phyloP scores from a whole-genome alignment of 1,284 basidiomycete genomes.

The Austroboletus novae-zelandiae region DNA sequence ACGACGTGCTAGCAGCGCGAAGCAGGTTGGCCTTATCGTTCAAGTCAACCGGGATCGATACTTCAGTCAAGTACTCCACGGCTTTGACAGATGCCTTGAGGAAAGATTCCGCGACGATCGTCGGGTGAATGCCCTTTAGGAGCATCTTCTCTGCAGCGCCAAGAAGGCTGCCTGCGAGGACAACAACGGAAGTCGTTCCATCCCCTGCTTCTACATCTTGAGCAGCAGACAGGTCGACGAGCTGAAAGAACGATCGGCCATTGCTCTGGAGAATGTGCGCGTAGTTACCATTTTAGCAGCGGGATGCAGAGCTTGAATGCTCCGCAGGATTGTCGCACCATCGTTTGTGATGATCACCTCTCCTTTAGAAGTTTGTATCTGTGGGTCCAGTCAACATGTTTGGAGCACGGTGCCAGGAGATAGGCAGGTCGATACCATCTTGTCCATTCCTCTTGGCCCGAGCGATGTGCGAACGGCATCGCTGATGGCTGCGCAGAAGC shows the following conservation, averaged over 20 bases:
- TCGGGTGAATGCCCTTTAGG: slow-evolving; percentile 96
- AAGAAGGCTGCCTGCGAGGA: slow-evolving; percentile 90
- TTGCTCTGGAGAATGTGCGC: slow-evolving; percentile 10
- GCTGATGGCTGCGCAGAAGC: slow-evolving; percentile 74
- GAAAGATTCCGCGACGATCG: slow-evolving; percentile 96
- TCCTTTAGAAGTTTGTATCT: slow-evolving; percentile 98
- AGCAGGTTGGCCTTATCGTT: slow-evolving; percentile 85
- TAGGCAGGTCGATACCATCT: slow-evolving; percentile 70
- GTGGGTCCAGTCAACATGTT: slow-evolving; percentile 15
- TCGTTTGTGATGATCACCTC: slow-evolving; percentile 99
- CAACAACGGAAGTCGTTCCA: slow-evolving; percentile 98
- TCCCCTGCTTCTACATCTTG: slow-evolving; percentile 99
- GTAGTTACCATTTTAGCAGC: slow-evolving; percentile 90
- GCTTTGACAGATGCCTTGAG: slow-evolving; percentile 89
- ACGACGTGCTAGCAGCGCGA: slow-evolving; percentile 90
- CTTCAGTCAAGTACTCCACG: slow-evolving; percentile 92
- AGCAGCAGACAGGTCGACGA: slow-evolving; percentile 96
- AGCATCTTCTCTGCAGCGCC: slow-evolving; percentile 97
- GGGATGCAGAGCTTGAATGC: slow-evolving; percentile 96
- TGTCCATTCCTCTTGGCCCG: slow-evolving; percentile 99
- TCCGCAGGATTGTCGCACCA: slow-evolving; percentile 97
- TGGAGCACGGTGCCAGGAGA: slow-evolving; percentile 11
- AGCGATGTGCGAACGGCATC: slow-evolving; percentile 97
- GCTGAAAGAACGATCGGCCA: slow-evolving; percentile 41
- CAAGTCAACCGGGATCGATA: slow-evolving; percentile 91